Evolutionary conservation across 257 asterid genomes (phyloP), one percentile per base, ranked within the genome.

Genomic region (Eustoma russellianum): DNA sequence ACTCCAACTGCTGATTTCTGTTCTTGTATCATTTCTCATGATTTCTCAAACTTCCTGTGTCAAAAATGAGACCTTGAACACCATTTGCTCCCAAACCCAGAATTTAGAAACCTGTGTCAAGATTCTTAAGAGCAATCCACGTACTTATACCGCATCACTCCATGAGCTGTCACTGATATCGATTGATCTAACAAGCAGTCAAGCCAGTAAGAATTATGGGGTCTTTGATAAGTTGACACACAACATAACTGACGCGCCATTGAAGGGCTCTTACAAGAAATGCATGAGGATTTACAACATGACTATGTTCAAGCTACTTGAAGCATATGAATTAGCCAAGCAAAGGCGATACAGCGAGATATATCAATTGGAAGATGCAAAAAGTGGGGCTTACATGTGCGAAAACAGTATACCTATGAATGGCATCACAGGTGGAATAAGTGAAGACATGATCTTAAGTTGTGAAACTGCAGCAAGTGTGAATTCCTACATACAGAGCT

Each of bases 71-170:
- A 65, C 45, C 53, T 38, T 65, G 59, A 3, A 57, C 45, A 33
- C 41, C 55, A 57, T 65, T 9, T 65, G 70, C 38, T 50, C 70
- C 46, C 64, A 34, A 45, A 57, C 70, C 30, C 49, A 65, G 55
- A 65, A 51, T 16, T 48, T 50, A 57, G 70, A 65, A 57, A 51
- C 30, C 43, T 65, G 70, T 33, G 38, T 57, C 0, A 19, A 45
- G 50, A 51, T 65, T 15, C 70, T 65, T 3, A 17, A 50, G 38
- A 44, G 5, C 13, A 59, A 65, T 57, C 52, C 60, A 3, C 5
- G 8, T 0, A 50, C 64, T 1, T 3, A 0, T 8, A 56, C 45
- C 18, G 45, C 70, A 12, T 41, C 64, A 12, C 70, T 65, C n/a
- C 55, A 55, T 13, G 33, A 65, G 47, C 50, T 65, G 4, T 43